These are phyloP conservation scores for Nevesoporus exiguus DNA, from an alignment of 768 basidiomycete genomes.

Conservation along the genomic window DNA sequence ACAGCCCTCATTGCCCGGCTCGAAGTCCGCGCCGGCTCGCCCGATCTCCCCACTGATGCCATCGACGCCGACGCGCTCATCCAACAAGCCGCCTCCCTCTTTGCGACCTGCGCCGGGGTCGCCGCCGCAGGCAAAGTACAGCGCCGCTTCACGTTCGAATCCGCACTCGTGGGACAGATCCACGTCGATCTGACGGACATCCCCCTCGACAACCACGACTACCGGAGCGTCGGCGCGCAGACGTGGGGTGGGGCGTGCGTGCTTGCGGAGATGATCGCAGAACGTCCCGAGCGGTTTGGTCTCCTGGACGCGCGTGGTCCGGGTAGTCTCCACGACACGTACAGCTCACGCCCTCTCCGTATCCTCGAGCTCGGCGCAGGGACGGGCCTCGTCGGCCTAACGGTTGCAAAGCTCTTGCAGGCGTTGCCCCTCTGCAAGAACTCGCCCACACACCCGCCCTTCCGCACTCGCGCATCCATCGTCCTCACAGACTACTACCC, in stretches of 20 bases:
- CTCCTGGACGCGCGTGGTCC: conserved; percentile 14
- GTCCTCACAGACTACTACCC: conserved; percentile 51
- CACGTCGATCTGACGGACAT: conserved; percentile 59
- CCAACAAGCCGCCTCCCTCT: conserved; percentile 53
- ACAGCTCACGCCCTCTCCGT: conserved; percentile 24
- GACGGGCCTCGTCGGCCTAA: conserved; percentile 51
- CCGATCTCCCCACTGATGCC: not conserved
- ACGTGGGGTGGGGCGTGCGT: conserved; percentile 89
- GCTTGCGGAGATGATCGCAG: conserved; percentile 68
- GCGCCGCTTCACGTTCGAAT: conserved; percentile 49
- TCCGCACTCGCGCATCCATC: conserved; percentile 25
- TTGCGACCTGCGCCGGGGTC: conserved; percentile 63
- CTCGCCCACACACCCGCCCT: not conserved
- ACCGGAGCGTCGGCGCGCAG: conserved; percentile 74
- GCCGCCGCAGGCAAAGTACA: conserved; percentile 57
- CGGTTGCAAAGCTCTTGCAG: conserved; percentile 34
- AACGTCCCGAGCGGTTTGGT: conserved; percentile 52
- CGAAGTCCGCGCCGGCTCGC: conserved; percentile 1
- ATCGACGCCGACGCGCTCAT: conserved; percentile 38
- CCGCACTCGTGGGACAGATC: conserved; percentile 16
- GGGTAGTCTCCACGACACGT: not conserved
- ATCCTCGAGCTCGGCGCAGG: conserved; percentile 57
- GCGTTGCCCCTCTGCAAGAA: not conserved
- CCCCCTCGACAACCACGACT: conserved; percentile 67
- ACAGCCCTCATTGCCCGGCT: conserved; percentile 54